Conservation (phyloP, 345 rosid species). For the Lumnitzera littorea region DNA sequence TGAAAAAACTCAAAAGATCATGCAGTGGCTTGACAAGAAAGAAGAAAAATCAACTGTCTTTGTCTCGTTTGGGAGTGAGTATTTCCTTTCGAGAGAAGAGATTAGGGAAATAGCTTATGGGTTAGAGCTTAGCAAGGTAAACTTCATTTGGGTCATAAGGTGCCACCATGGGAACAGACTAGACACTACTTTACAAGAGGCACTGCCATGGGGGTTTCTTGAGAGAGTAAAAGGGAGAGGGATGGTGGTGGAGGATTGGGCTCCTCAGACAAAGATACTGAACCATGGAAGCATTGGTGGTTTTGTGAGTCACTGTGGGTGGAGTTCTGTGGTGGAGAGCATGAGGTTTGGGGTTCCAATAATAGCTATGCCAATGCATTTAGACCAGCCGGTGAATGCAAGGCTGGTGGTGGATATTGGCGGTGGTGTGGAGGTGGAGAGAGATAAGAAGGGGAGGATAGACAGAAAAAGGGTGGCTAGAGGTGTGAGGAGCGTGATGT, state of each 20-base stretch:
- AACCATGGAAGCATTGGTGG: constrained; percentile 19
- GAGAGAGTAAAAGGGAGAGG: constrained; percentile 23
- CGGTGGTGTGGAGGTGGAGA: constrained; percentile 16
- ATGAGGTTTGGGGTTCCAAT: constrained; percentile 19
- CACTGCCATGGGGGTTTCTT: constrained; percentile 20
- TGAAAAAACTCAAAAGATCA: constrained; percentile 1
- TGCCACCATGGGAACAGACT: constrained; percentile 15
- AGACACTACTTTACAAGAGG: constrained; percentile 6
- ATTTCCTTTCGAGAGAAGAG: constrained; percentile 18
- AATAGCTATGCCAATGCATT: constrained; percentile 21
- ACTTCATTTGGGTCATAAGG: constrained; percentile 31
- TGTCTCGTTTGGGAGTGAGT: constrained; percentile 33
- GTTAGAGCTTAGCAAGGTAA: constrained; percentile 20
- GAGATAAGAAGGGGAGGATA: constrained; percentile 13
- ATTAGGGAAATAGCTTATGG: constrained; percentile 30
- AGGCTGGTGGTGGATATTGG: constrained; percentile 14
- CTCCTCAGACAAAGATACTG: constrained; percentile 21
- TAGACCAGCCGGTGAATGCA: constrained; percentile 19
- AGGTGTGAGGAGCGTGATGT: constrained; percentile 20
- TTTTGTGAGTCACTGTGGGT: constrained; percentile 29
- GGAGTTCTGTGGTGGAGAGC: constrained; percentile 27
- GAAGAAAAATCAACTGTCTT: constrained; percentile 15
- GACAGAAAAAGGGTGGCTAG: constrained; percentile 17
- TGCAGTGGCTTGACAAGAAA: constrained; percentile 26
- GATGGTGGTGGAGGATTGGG: constrained; percentile 24